Conservation (phyloP, 2,329 filamentous ascomycete species). For the Diaporthe batatas region DNA sequence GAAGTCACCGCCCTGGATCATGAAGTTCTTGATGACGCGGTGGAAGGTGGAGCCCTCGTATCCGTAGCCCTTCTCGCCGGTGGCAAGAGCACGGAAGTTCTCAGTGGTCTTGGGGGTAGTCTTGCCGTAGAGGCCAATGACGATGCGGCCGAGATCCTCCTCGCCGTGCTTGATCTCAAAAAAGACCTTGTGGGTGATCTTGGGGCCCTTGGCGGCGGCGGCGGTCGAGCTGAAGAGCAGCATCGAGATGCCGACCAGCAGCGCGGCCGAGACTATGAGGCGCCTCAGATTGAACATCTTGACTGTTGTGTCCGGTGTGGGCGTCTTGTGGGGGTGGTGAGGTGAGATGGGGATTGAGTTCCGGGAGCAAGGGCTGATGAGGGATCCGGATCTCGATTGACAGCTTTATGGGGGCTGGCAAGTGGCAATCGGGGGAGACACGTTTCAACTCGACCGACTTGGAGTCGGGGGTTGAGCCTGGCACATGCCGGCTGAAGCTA, state of each 20-base stretch:
- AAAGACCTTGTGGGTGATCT: conserved; percentile 96
- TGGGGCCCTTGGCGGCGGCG: conserved; percentile 85
- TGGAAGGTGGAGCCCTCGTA: conserved; percentile 88
- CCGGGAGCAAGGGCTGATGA: conserved; percentile 11
- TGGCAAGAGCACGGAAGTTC: conserved; percentile 85
- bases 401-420: conserved; percentile 37
- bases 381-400: conserved; percentile 27
- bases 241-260: conserved; percentile 82
- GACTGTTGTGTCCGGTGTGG: conserved; percentile 41
- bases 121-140: conserved; percentile 89
- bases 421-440: conserved; percentile 38
- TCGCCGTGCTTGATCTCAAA: conserved; percentile 87
- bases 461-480: conserved; percentile 18
- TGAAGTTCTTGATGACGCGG: conserved; percentile 90
- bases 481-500: conserved; percentile 40
- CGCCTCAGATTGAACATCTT: conserved; percentile 83
- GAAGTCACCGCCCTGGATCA: conserved; percentile 94
- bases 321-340: conserved; percentile 9
- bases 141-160: conserved; percentile 78
- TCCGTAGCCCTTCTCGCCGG: conserved; percentile 87
- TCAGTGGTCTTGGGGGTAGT: conserved; percentile 82
- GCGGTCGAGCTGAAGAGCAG: conserved; percentile 81
- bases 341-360: conserved; percentile 6
- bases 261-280: conserved; percentile 77
- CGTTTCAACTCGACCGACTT: conserved; percentile 39